A percentile compares a stretch with the other conserved stretches of the same genome.
Conservation (phyloP, 2,329 filamentous ascomycete species). For the Cladosporium oxysporum region DNA sequence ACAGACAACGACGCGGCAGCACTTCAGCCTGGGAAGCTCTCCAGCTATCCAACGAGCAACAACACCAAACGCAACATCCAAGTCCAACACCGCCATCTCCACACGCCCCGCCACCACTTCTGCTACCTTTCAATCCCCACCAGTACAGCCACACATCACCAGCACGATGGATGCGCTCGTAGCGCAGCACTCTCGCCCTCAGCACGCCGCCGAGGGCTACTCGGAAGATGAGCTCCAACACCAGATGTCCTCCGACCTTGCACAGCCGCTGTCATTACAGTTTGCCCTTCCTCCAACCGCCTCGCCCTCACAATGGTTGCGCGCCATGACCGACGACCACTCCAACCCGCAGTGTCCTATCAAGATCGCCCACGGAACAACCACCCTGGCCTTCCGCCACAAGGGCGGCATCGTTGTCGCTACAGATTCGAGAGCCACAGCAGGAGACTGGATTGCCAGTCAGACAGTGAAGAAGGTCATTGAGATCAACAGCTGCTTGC, state of each 20-base stretch:
- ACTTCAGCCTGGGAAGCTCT: constrained; percentile 12
- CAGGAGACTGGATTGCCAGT: constrained; percentile 98
- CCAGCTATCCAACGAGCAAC: constrained; percentile 8
- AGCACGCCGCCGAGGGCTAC: constrained; percentile 71
- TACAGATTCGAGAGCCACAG: constrained; percentile 94
- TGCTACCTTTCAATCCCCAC: not conserved
- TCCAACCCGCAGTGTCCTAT: constrained; percentile 96
- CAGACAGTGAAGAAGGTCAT: constrained; percentile 99
- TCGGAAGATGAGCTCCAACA: constrained; percentile 58
- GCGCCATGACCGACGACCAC: constrained; percentile 94
- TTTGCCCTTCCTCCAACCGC: constrained; percentile 93
- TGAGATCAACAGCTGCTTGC: constrained; percentile 90
- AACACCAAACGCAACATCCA: constrained; percentile 12
- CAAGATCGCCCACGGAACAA: constrained; percentile 99
- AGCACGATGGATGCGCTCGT: constrained; percentile 84
- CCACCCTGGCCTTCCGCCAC: constrained; percentile 96
- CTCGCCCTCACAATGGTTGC: constrained; percentile 90
- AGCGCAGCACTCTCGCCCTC: constrained; percentile 82
- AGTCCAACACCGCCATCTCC: not conserved
- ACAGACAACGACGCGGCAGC: constrained; percentile 6
- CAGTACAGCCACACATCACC: not conserved
- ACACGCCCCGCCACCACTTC: not conserved
- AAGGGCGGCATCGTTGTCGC: constrained; percentile 98
- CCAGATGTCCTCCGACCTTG: constrained; percentile 68
- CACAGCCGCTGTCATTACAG: constrained; percentile 80